Conservation (phyloP, 495 filamentous ascomycete species). For the Xeromyces bisporus region DNA sequence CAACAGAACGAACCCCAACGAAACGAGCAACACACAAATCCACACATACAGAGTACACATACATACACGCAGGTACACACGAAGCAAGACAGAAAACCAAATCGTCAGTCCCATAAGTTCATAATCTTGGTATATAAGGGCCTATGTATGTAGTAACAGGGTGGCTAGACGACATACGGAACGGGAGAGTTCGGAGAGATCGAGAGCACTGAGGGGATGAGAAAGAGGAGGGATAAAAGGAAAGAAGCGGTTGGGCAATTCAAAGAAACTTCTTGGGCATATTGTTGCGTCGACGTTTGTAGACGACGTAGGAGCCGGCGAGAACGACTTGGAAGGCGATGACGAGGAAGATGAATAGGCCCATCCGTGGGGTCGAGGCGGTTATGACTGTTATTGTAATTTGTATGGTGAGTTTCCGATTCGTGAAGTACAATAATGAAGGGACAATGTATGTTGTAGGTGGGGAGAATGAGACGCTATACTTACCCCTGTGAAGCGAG, state of each 20-base stretch:
- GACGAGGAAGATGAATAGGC: constrained; percentile 55
- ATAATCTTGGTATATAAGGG: no score
- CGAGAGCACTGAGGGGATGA: not conserved
- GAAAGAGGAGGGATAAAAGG: not conserved
- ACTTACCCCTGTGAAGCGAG: constrained; percentile 19
- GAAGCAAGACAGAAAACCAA: no score
- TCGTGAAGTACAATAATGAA: not conserved
- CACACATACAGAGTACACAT: no score
- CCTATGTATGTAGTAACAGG: no score
- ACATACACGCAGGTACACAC: no score
- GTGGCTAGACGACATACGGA: no score
- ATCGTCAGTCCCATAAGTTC: no score
- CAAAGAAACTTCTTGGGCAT: constrained; percentile 89
- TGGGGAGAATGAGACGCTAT: not conserved
- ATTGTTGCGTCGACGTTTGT: constrained; percentile 61
- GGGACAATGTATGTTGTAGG: no score
- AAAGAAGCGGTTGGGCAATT: constrained; percentile 4
- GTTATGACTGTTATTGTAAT: constrained; percentile 34
- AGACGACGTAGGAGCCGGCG: constrained; percentile 51
- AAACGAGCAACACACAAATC: no score
- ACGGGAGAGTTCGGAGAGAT: no score
- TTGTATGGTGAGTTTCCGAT: constrained; percentile 5
- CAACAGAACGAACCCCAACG: no score
- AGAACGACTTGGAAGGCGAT: constrained; percentile 61
- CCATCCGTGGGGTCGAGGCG: constrained; percentile 45